Base-by-base conservation (phyloP, 1,284 basidiomycete genomes). In the Polyporus tsugae region DNA sequence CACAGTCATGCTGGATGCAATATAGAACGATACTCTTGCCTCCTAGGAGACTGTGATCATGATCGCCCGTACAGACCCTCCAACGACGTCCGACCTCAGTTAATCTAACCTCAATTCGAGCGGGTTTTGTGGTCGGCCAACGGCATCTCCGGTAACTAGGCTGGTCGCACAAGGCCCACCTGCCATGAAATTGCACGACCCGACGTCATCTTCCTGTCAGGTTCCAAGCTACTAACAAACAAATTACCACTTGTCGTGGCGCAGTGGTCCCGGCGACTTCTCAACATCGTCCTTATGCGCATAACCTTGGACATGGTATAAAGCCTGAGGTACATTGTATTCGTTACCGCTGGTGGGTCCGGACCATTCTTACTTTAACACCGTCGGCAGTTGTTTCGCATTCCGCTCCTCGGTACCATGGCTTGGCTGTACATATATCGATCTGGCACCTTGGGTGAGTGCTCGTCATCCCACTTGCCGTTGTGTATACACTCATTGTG, bases 351-450 rank as follows among this genome's bases (percentile, higher is more conserved):
- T 55, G 53, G 53, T 15, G 33, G 33, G 53, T 55, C 29, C 53
- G 6, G 53, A n/a, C 33, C 53, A 10, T 55, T 55, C 33, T 15
- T 22, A 29, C 22, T 52, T 29, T 6, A 5, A 6, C 15, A 3
- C 25, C 6, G 17, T 35, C 15, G 13, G 17, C 53, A 35, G 13
- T 2, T 35, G 2, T 35, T 7, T 52, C 22, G 0, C 10, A 49
- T 35, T 53, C 52, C 1, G 2, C 6, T 4, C 13, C 9, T 7
- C 53, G 7, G 33, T 19, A 55, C 53, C 29, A 55, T 55, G 53
- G 53, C 53, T 19, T 55, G 53, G 29, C 53, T 55, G 53, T 35
- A 55, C 33, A n/a, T 55, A 6, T 55, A 33, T 29, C 53, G 53
- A 52, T 7, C 25, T 19, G 29, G 53, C 35, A 35, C 53, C 33